These are phyloP conservation scores for Aspergillus steynii DNA, from an alignment of 495 filamentous ascomycete genomes.

Conservation along the genomic window DNA sequence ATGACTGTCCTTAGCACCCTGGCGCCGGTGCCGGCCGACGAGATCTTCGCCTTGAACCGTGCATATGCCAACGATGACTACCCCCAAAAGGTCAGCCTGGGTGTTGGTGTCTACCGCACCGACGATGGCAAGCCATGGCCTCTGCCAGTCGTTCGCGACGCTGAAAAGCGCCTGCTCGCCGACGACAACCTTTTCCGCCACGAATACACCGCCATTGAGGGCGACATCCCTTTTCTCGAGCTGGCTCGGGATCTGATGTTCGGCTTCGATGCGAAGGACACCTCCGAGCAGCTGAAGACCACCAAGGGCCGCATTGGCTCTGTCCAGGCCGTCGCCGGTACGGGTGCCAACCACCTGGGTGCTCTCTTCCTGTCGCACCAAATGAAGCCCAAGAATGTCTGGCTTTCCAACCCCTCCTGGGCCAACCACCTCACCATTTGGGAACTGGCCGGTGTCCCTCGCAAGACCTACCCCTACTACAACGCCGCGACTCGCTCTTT, in stretches of 20 bases:
- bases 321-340: constrained; percentile 85
- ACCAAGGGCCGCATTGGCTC: constrained; percentile 42
- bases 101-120: constrained; percentile 52
- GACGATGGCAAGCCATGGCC: constrained; percentile 56
- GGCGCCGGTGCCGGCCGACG: constrained; percentile 45
- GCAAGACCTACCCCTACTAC: constrained; percentile 53
- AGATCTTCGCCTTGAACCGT: constrained; percentile 50
- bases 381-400: constrained; percentile 47
- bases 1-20: constrained; percentile 39
- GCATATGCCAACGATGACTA: constrained; percentile 40
- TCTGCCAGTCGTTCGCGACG: constrained; percentile 46
- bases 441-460: constrained; percentile 43
- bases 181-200: constrained; percentile 45
- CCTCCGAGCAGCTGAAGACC: constrained; percentile 24
- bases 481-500: constrained; percentile 44
- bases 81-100: constrained; percentile 52
- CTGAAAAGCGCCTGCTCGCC: constrained; percentile 39
- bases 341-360: constrained; percentile 86
- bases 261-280: constrained; percentile 37
- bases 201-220: constrained; percentile 51
- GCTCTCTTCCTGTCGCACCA: constrained; percentile 73
- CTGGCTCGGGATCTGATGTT: constrained; percentile 50
- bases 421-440: constrained; percentile 52
- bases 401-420: constrained; percentile 53
- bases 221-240: constrained; percentile 43